phyloP scores from a whole-genome alignment of 2,329 filamentous ascomycete genomes.

The Xylaria sp. region DNA sequence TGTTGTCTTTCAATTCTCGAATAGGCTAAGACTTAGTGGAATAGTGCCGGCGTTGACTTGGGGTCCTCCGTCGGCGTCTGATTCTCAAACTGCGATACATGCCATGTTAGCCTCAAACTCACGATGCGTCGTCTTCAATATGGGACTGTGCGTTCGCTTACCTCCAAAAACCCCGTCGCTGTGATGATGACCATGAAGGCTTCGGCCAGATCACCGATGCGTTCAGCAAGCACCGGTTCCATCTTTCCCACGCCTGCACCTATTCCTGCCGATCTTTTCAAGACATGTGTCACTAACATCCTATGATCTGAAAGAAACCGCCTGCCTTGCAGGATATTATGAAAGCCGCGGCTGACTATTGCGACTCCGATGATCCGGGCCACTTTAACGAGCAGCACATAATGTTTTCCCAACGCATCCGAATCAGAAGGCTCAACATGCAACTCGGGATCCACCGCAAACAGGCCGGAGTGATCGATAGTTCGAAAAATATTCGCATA shows the following conservation, averaged over 20 bases:
- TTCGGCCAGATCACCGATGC: constrained; percentile 79
- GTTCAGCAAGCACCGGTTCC: constrained; percentile 57
- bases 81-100: constrained; percentile 37
- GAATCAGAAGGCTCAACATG: constrained; percentile 76
- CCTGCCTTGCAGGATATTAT: constrained; percentile 81
- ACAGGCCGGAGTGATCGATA: constrained; percentile 82
- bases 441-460: constrained; percentile 88
- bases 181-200: constrained; percentile 83
- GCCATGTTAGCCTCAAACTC: constrained; percentile 25
- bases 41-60: constrained; percentile 31
- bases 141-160: constrained; percentile 46
- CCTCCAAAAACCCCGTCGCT: constrained; percentile 85
- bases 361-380: constrained; percentile 82
- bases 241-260: constrained; percentile 54
- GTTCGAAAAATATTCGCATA: constrained; percentile 87
- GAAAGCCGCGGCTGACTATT: constrained; percentile 78
- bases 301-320: constrained; percentile 83
- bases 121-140: neutral
- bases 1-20: neutral
- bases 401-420: constrained; percentile 78
- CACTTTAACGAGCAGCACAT: constrained; percentile 79
- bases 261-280: constrained; percentile 87
- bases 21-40: constrained; percentile 32
- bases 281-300: constrained; percentile 82
- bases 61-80: constrained; percentile 32